Conservation (phyloP, 768 basidiomycete genomes). For the Podaxis mareebaensis region DNA sequence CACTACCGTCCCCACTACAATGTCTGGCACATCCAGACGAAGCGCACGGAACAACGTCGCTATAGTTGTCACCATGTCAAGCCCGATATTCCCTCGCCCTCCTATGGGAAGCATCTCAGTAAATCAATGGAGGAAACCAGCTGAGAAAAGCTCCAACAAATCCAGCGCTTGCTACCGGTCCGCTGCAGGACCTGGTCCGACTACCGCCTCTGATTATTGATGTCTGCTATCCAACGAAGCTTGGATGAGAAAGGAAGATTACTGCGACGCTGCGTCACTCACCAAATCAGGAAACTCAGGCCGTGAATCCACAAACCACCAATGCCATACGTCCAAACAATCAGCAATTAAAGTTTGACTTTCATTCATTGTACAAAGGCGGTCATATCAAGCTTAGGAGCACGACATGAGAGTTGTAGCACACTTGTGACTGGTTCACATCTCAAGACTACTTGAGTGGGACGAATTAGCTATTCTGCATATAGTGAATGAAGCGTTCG, state of each 20-base stretch:
- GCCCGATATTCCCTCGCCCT: conserved; percentile 11
- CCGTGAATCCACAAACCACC: not conserved
- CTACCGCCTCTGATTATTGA: not conserved
- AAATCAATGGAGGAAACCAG: not conserved
- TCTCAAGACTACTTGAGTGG: too few relatives aligned
- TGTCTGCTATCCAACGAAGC: not conserved
- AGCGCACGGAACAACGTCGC: conserved; percentile 1
- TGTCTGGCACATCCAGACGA: not conserved
- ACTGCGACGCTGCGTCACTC: not conserved
- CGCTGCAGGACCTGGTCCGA: not conserved
- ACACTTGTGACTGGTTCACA: too few relatives aligned
- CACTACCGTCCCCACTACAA: too few relatives aligned
- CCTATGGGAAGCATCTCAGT: not conserved
- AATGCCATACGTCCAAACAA: not conserved
- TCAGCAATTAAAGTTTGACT: not conserved
- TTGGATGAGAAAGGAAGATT: not conserved
- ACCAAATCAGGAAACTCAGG: not conserved
- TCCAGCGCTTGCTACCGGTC: not conserved
- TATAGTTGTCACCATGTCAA: not conserved
- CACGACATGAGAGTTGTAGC: too few relatives aligned
- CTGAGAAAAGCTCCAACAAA: not conserved
- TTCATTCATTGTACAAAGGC: not conserved
- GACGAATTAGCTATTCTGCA: too few relatives aligned
- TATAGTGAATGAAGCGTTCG: too few relatives aligned
- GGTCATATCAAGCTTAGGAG: not conserved